A percentile compares a stretch with the other conserved stretches of the same genome.
These are phyloP conservation scores for Rosellinia necatrix DNA, from an alignment of 2,329 filamentous ascomycete genomes.

Conservation along the genomic window DNA sequence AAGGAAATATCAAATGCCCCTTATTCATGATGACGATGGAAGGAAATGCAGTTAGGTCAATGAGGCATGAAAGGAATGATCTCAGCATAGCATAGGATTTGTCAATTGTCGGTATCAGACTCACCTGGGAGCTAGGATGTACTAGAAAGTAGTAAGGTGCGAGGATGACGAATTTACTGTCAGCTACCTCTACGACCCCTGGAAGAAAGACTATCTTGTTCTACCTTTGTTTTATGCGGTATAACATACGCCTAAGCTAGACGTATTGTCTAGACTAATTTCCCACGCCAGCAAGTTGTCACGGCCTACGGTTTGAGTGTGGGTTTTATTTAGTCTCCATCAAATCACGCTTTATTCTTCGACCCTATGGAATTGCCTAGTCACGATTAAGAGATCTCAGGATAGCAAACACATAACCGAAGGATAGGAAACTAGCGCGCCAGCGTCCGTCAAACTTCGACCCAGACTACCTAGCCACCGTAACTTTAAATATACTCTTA, in stretches of 20 bases:
- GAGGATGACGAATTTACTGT: no score
- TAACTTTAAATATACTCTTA: no score
- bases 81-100: slow-evolving; percentile 24
- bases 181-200: no score
- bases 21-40: slow-evolving; percentile 25
- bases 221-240: background rate
- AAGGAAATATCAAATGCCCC: background rate
- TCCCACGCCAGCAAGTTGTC: background rate
- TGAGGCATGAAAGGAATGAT: slow-evolving; percentile 19
- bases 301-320: no score
- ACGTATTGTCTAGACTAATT: slow-evolving; percentile 5
- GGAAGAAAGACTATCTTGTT: slow-evolving; percentile 12
- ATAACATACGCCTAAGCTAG: slow-evolving; percentile 12
- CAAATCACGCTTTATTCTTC: no score
- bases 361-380: no score
- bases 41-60: slow-evolving; percentile 21
- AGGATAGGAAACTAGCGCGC: background rate
- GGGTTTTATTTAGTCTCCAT: no score
- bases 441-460: background rate
- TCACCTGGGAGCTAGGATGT: slow-evolving; percentile 12
- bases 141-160: no score
- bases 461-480: background rate
- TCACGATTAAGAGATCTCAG: background rate
- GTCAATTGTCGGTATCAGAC: slow-evolving; percentile 13
- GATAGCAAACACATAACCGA: background rate